Evolutionary conservation across 2,329 filamentous ascomycete species (phyloP).

Genomic region (Sarocladium brachiariae): DNA sequence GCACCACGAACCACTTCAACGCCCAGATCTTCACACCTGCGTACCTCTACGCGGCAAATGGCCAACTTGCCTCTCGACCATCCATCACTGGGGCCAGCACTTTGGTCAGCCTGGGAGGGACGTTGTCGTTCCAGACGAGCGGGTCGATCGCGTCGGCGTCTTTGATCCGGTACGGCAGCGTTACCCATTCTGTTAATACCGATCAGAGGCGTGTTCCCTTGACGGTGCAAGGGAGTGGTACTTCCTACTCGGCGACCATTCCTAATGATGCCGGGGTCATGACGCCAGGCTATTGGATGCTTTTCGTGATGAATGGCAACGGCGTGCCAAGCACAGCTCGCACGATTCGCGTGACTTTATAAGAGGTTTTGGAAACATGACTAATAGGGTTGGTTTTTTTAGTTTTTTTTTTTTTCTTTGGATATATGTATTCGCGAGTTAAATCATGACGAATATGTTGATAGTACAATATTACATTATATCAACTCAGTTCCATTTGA

Average conservation of each 20-base stretch:
- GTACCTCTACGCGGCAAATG: constrained; percentile 44
- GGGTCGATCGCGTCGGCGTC: constrained; percentile 19
- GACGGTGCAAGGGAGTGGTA: constrained; percentile 16
- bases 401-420: too few species aligned
- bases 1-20: constrained; percentile 9
- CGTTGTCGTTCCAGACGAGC: constrained; percentile 14
- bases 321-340: constrained; percentile 41
- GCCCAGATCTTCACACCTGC: constrained; percentile 40
- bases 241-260: constrained; percentile 31
- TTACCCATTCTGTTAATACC: constrained; percentile 50
- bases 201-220: constrained; percentile 49
- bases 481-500: too few species aligned
- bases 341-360: constrained; percentile 22
- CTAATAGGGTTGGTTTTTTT: too few species aligned
- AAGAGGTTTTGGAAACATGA: too few species aligned
- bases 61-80: constrained; percentile 22
- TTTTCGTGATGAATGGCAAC: constrained; percentile 40
- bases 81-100: constrained; percentile 15
- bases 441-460: too few species aligned
- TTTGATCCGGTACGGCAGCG: constrained; percentile 40
- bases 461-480: too few species aligned
- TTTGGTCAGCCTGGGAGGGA: not conserved
- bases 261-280: constrained; percentile 41
- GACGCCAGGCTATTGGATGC: constrained; percentile 46
- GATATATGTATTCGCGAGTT: too few species aligned